A percentile compares a stretch with the other conserved stretches of the same genome.
Evolutionary conservation across 306 rosid genomes (phyloP).

Genomic region (Rosa chinensis): DNA sequence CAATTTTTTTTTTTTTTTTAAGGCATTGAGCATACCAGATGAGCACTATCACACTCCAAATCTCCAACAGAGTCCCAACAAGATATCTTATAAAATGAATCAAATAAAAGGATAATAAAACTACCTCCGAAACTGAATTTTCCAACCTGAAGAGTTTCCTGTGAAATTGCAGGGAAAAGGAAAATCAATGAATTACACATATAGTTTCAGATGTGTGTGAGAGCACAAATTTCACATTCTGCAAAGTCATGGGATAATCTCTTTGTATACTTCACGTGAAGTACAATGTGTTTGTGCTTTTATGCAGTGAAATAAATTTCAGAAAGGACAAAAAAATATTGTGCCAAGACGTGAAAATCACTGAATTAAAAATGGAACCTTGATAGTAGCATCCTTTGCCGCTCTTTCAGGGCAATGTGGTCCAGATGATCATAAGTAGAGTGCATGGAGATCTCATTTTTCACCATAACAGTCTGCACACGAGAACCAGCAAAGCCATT

Average conservation of each 20-base stretch:
- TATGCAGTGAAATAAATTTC: neutral
- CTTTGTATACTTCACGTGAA: neutral
- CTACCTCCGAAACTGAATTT: slow-evolving; percentile 50
- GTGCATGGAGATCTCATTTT: slow-evolving; percentile 45
- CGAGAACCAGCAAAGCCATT: slow-evolving; percentile 30
- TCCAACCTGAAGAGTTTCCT: slow-evolving; percentile 42
- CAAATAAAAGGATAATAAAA: slow-evolving; percentile 24
- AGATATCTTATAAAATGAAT: neutral
- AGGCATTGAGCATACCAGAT: neutral
- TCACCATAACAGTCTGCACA: slow-evolving; percentile 28
- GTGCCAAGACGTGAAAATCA: slow-evolving; percentile 4
- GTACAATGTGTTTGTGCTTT: neutral
- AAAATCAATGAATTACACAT: neutral
- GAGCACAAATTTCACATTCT: neutral
- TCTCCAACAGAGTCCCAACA: neutral
- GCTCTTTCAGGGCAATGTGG: slow-evolving; percentile 61
- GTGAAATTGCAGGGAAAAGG: slow-evolving; percentile 25
- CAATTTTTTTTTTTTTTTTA: neutral
- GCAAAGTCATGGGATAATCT: neutral
- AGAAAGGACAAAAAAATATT: neutral
- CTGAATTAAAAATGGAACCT: slow-evolving; percentile 46
- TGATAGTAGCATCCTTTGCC: slow-evolving; percentile 61
- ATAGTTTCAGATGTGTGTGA: neutral
- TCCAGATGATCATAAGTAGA: slow-evolving; percentile 48
- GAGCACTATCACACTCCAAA: neutral